Conservation (phyloP, 208 protist genomes). For the Kentomonas sorsogonicus region DNA sequence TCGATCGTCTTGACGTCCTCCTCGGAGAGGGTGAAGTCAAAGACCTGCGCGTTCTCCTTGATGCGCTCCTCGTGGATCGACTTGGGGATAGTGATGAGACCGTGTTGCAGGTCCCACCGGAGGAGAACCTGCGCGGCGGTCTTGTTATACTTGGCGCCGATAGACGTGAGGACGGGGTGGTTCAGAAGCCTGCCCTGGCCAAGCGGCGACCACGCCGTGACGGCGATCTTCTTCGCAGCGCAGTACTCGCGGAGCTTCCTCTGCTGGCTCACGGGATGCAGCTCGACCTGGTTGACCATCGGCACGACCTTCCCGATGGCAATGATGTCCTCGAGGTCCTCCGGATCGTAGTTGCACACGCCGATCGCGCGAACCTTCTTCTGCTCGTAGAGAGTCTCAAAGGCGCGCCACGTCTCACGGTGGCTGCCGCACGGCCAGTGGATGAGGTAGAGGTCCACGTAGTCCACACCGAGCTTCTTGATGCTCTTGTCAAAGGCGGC, state of each 20-base stretch:
- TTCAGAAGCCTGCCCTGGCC: constrained; percentile 34
- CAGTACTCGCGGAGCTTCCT: constrained; percentile 52
- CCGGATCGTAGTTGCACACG: constrained; percentile 66
- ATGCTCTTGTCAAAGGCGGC: constrained; percentile 46
- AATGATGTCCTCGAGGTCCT: constrained; percentile 40
- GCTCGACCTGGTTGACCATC: constrained; percentile 83
- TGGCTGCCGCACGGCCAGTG: constrained; percentile 87
- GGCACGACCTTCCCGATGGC: constrained; percentile 43
- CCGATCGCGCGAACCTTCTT: constrained; percentile 67
- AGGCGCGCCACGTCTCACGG: constrained; percentile 55
- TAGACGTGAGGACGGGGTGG: constrained; percentile 19
- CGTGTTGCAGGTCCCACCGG: constrained; percentile 44
- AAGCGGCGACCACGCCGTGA: constrained; percentile 73
- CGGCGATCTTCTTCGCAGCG: constrained; percentile 35
- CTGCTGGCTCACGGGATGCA: constrained; percentile 60
- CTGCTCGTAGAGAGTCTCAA: constrained; percentile 63
- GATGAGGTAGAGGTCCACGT: constrained; percentile 93
- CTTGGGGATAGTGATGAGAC: constrained; percentile 78
- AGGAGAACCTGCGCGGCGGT: constrained; percentile 52
- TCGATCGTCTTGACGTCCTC: constrained; percentile 39
- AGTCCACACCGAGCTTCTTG: constrained; percentile 57
- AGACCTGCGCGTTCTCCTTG: constrained; percentile 58
- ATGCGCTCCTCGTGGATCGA: constrained; percentile 61
- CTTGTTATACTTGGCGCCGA: constrained; percentile 27
- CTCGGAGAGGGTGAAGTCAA: constrained; percentile 41